These are phyloP conservation scores for Plectosphaerella cucumerina DNA, from an alignment of 2,329 filamentous ascomycete genomes.

Conservation along the genomic window DNA sequence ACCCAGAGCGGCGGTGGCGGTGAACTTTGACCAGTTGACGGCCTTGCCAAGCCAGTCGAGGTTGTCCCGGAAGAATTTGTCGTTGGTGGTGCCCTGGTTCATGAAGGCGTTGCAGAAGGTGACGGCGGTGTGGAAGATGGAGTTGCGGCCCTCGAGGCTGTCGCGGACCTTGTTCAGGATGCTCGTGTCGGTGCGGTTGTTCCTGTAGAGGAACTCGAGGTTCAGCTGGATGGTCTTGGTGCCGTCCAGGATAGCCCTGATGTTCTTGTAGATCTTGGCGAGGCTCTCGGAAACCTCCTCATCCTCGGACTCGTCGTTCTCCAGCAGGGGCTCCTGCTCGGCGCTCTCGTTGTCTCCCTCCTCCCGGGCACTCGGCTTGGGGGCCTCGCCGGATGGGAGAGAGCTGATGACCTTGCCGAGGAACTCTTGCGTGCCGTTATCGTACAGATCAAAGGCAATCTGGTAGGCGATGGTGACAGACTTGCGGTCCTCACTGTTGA, in stretches of 20 bases:
- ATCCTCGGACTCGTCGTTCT: slow-evolving; percentile 47
- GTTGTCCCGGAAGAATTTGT: slow-evolving; percentile 98
- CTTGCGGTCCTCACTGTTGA: slow-evolving; percentile 72
- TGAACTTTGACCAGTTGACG: slow-evolving; percentile 99
- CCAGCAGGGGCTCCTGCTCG: slow-evolving; percentile 45
- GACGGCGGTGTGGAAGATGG: slow-evolving; percentile 96
- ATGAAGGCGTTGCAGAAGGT: slow-evolving; percentile 99
- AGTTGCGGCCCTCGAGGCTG: slow-evolving; percentile 91
- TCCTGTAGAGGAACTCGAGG: slow-evolving; percentile 92
- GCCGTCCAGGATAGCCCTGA: slow-evolving; percentile 71
- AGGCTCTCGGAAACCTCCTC: slow-evolving; percentile 45
- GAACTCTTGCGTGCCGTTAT: slow-evolving; percentile 98
- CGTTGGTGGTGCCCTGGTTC: slow-evolving; percentile 97
- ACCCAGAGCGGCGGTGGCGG: slow-evolving; percentile 89
- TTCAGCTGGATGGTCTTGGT: slow-evolving; percentile 93
- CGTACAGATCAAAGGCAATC: slow-evolving; percentile 96
- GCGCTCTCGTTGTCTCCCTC: slow-evolving; percentile 33
- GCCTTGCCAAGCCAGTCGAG: slow-evolving; percentile 97
- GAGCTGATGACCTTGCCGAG: slow-evolving; percentile 82
- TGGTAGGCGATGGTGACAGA: slow-evolving; percentile 89
- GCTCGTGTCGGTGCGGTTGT: slow-evolving; percentile 86
- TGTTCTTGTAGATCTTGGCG: slow-evolving; percentile 56
- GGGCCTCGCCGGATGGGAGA: slow-evolving; percentile 55
- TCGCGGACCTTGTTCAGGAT: slow-evolving; percentile 96
- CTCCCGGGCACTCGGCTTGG: slow-evolving; percentile 33